Evolutionary conservation across 148 eudicot species (phyloP).

Genomic region (Pouteria glomerata): DNA sequence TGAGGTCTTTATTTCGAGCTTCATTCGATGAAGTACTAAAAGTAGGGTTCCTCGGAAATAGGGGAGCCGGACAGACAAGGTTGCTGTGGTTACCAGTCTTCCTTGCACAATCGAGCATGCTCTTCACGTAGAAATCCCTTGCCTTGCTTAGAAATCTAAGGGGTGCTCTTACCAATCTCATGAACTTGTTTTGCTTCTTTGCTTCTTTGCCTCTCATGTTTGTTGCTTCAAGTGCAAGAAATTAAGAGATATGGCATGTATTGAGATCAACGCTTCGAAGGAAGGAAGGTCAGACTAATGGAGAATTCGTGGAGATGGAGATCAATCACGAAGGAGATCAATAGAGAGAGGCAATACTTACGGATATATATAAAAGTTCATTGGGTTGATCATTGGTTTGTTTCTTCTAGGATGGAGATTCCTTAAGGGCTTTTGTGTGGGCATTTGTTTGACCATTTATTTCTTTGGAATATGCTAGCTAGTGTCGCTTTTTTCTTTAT

Average conservation of each 20-base stretch:
- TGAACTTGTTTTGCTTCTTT: conserved; percentile 11
- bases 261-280: too few relatives aligned
- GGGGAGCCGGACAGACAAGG: conserved; percentile 16
- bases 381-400: too few relatives aligned
- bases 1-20: conserved; percentile 6
- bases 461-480: too few relatives aligned
- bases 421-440: too few relatives aligned
- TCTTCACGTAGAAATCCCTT: conserved; percentile 34
- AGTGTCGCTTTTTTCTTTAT: too few relatives aligned
- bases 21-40: conserved; percentile 17
- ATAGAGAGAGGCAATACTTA: too few relatives aligned
- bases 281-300: too few relatives aligned
- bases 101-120: conserved; percentile 27
- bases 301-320: too few relatives aligned
- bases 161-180: conserved; percentile 23
- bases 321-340: too few relatives aligned
- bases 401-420: too few relatives aligned
- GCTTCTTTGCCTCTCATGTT: conserved; percentile 2
- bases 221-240: background rate
- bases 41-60: conserved; percentile 10
- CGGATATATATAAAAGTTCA: too few relatives aligned
- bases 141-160: conserved; percentile 24
- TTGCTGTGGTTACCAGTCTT: conserved; percentile 3
- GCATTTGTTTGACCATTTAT: too few relatives aligned
- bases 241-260: background rate